Conservation (phyloP, 495 filamentous ascomycete species). For the Hypoxylon rickii region DNA sequence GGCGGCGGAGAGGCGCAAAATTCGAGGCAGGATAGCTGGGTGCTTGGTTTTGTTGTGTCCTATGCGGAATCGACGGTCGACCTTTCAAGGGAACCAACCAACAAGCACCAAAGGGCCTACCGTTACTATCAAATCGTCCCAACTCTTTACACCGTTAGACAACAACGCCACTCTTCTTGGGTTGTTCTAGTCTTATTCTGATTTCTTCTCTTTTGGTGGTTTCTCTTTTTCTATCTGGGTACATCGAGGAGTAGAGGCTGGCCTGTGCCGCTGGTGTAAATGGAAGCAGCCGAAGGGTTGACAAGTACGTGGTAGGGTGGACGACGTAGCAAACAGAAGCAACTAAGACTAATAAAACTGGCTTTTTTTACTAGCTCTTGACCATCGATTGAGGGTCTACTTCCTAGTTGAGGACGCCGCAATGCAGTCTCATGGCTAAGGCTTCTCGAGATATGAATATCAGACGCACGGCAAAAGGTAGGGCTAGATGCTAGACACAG, state of each 20-base stretch:
- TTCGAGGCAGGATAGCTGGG: conserved; percentile 22
- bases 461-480: conserved; percentile 40
- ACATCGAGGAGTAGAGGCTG: conserved; percentile 29
- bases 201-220: conserved; percentile 18
- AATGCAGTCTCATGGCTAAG: conserved; percentile 38
- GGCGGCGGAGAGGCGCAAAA: conserved; percentile 23
- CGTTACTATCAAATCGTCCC: conserved; percentile 23
- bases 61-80: conserved; percentile 28
- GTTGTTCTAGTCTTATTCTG: conserved; percentile 16
- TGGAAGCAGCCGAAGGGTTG: conserved; percentile 35
- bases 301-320: conserved; percentile 25
- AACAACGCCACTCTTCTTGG: conserved; percentile 13
- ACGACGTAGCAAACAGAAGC: conserved; percentile 34
- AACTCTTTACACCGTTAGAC: conserved; percentile 19
- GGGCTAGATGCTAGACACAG: conserved; percentile 38
- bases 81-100: conserved; percentile 28
- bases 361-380: conserved; percentile 31
- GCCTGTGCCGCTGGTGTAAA: conserved; percentile 34
- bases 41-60: conserved; percentile 30
- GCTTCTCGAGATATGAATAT: conserved; percentile 37
- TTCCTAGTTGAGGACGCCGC: conserved; percentile 35
- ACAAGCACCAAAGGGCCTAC: conserved; percentile 25
- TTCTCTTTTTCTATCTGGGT: conserved; percentile 20
- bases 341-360: conserved; percentile 20
- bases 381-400: conserved; percentile 29